Base-by-base conservation (phyloP, 345 rosid genomes). In the Kernera saxatilis region DNA sequence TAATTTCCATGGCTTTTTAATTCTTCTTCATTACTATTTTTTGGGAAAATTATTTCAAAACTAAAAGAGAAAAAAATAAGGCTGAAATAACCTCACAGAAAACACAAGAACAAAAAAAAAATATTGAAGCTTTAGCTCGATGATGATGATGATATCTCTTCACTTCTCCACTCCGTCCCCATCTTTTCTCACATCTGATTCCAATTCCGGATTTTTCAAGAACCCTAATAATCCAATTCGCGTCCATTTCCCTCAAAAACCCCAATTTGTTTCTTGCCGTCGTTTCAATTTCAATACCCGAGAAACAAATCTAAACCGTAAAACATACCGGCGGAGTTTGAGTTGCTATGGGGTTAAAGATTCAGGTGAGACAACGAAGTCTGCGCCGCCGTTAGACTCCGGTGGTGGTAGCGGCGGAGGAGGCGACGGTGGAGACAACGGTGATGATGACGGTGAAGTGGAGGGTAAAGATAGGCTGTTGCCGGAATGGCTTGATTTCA, bases 401-500 rank as follows among this genome's bases (percentile, higher is more conserved):
- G 79, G 73, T 0, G 56, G 51, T 15, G 73, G 73, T 3, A 70
- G 51, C 2, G 84, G 72, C 0, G 90, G 69, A 1, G 88, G 73
- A 2, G 83, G 81, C 0, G 84, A 69, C 3, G 89, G 78, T 0
- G 90, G 73, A 0, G 88, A 77, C 0, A 81, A 69, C 0, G 94
- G 79, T 8, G 91, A 74, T 2, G 98, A 70, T 17, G 90, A 79
- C 19, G 76, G 56, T 17, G 85, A 82, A 58, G 84, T 66, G 64
- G 87, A 75, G 64, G 79, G 64, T 19, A 78, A 61, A 33, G 52
- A 73, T 37, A 90, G 92, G n/a, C 13, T 80, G n/a, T 78, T 89
- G 35, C 91, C 96, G 2, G 97, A 88, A 35, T 94, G 97, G 96
- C 36, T 89, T 32, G 83, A 85, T 44, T 53, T 94, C 40, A 84